Base-by-base conservation (phyloP, 768 basidiomycete genomes). In the Russula lepida region DNA sequence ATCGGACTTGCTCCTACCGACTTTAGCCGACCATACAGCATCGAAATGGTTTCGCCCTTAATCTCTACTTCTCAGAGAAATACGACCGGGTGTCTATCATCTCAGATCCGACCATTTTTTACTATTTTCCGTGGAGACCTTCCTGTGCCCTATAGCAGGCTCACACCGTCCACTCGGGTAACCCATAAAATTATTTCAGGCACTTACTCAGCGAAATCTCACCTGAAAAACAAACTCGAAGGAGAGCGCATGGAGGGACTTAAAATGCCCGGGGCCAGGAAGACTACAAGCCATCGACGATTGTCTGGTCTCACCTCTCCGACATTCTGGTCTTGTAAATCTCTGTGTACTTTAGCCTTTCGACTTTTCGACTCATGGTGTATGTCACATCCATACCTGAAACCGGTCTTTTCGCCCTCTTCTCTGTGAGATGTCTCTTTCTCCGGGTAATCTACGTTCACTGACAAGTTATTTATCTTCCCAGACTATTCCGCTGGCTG, bases 311-410 rank as follows among this genome's bases (percentile, higher is more conserved):
- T 47, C 46, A 2, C 9, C 32, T 35, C 49, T 49, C 41, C 12
- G 27, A 37, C 46, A 6, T 37, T 17, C 39, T 12, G 23, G n/a
- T 12, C 44, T 48, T 62, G 56, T 53, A 57, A 47, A 47, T 47
- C 56, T 21, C 60, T 51, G 12, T 62, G 23, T 53, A 58, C 61
- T 58, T 58, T 53, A 58, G 6, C 19, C 12, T 47, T 41, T 23
- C 35, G n/a, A 28, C 49, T 12, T 44, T 33, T 28, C 19, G 6
- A 30, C 12, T 12, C 50, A 62, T 62, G 56, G 56, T 48, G 48
- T 25, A 58, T 53, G 44, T 27, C 44, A 41, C 27, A 23, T 39
- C 46, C 43, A 19, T 57, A n/a, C 60, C 55, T 4, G 50, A 57
- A 7, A 46, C 50, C 2, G 55, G 56, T 23, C 30, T 48, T 41